Conservation (phyloP, 2,329 filamentous ascomycete genomes). For the Trichoderma brevicompactum region DNA sequence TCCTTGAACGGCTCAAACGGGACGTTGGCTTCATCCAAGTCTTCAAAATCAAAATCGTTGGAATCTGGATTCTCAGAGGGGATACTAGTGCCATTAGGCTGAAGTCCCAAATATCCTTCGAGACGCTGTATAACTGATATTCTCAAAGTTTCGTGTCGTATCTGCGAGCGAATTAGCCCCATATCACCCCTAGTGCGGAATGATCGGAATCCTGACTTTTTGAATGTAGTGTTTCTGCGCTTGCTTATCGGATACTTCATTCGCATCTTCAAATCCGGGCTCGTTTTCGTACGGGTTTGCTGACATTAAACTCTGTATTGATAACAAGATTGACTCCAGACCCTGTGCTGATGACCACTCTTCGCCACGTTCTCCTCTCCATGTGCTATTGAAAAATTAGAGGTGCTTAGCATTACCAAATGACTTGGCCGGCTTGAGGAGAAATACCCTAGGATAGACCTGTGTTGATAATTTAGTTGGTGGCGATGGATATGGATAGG, state of each 20-base stretch:
- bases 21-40: conserved; percentile 57
- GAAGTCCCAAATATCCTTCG: conserved; percentile 75
- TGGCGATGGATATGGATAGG: background rate
- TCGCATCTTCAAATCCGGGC: conserved; percentile 84
- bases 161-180: conserved; percentile 56
- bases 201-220: conserved; percentile 58
- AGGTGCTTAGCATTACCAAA: too few species aligned
- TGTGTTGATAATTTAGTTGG: conserved; percentile 41
- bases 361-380: conserved; percentile 87
- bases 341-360: conserved; percentile 97
- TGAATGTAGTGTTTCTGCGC: conserved; percentile 75
- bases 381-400: conserved; percentile 67
- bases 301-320: conserved; percentile 96
- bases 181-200: background rate
- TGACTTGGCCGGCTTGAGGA: background rate
- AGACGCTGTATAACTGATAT: conserved; percentile 85
- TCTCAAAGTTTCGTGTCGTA: conserved; percentile 86
- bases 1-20: conserved; percentile 88
- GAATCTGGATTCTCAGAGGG: conserved; percentile 30
- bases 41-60: conserved; percentile 49
- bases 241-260: conserved; percentile 69
- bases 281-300: conserved; percentile 95
- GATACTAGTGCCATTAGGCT: conserved; percentile 50
- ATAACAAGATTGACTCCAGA: conserved; percentile 89
- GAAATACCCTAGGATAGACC: conserved; percentile 80